Conservation (phyloP, 2,329 filamentous ascomycete species). For the Aspergillus tanneri region DNA sequence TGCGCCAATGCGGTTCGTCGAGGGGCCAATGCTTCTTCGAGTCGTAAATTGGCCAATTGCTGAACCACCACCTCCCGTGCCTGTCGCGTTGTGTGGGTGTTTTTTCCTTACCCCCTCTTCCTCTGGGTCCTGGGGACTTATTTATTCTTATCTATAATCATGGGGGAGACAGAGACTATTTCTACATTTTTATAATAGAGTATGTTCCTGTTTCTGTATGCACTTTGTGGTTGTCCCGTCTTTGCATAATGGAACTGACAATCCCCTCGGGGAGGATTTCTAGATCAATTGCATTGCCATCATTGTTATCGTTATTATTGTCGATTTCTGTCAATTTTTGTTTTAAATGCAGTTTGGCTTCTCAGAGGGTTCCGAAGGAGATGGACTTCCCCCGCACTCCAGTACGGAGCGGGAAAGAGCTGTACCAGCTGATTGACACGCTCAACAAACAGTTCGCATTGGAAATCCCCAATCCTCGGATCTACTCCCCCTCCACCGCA, state of each 20-base stretch:
- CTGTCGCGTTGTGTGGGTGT: neutral
- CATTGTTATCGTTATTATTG: neutral
- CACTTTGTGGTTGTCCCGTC: neutral
- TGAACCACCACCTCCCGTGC: neutral
- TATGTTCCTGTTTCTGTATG: neutral
- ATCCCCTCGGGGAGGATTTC: neutral
- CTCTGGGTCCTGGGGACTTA: neutral
- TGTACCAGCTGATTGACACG: slow-evolving; percentile 28
- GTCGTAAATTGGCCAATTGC: neutral
- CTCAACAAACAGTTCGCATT: slow-evolving; percentile 39
- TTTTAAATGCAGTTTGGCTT: too few species aligned
- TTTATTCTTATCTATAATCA: neutral
- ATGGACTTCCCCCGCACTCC: slow-evolving; percentile 21
- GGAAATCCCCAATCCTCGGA: slow-evolving; percentile 30
- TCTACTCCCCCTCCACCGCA: slow-evolving; percentile 20
- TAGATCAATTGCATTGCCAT: neutral
- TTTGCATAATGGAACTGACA: neutral
- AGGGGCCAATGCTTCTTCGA: neutral
- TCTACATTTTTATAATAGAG: neutral
- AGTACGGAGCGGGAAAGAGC: slow-evolving; percentile 22
- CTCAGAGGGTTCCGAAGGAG: neutral
- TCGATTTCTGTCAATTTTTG: neutral
- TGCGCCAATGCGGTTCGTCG: neutral
- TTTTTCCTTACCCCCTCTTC: neutral
- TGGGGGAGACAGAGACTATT: neutral